Conservation (phyloP, 805 yeast genomes). For the Cyberlindnera suaveolens region DNA sequence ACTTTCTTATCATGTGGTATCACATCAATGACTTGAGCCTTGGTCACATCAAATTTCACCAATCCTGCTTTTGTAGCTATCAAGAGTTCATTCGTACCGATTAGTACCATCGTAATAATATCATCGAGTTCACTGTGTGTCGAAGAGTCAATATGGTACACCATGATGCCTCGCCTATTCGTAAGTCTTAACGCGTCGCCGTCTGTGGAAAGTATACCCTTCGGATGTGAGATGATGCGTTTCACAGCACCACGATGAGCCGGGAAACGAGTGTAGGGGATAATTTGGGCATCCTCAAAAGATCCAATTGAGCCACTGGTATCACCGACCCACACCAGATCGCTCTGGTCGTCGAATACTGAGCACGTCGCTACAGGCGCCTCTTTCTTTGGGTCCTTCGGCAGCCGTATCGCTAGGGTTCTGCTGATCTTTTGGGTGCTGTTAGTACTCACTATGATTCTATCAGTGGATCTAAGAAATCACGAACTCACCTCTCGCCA, state of each 20-base stretch:
- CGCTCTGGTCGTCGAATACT: constrained; percentile 64
- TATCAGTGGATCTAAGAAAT: background rate
- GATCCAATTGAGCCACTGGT: constrained; percentile 37
- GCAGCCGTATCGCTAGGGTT: constrained; percentile 20
- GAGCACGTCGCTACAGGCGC: constrained; percentile 22
- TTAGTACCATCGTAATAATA: constrained; percentile 25
- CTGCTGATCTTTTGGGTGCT: constrained; percentile 8
- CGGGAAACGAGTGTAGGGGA: constrained; percentile 51
- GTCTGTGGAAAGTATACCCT: constrained; percentile 55
- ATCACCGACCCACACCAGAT: constrained; percentile 84
- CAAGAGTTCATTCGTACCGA: constrained; percentile 37
- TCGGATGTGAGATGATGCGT: constrained; percentile 47
- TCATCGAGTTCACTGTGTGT: constrained; percentile 26
- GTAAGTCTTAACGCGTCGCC: constrained; percentile 45
- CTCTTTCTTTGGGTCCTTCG: constrained; percentile 10
- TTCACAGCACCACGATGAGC: constrained; percentile 45
- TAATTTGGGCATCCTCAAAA: constrained; percentile 39
- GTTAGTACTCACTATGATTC: background rate
- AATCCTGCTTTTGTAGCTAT: constrained; percentile 38
- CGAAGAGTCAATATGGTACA: constrained; percentile 24
- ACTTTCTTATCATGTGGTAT: constrained; percentile 40
- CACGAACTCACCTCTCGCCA: constrained; percentile 21
- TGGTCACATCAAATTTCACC: constrained; percentile 36
- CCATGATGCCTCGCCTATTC: constrained; percentile 49
- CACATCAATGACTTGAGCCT: constrained; percentile 29